phyloP scores from a whole-genome alignment of 768 basidiomycete species.

The Tricholoma sp. region DNA sequence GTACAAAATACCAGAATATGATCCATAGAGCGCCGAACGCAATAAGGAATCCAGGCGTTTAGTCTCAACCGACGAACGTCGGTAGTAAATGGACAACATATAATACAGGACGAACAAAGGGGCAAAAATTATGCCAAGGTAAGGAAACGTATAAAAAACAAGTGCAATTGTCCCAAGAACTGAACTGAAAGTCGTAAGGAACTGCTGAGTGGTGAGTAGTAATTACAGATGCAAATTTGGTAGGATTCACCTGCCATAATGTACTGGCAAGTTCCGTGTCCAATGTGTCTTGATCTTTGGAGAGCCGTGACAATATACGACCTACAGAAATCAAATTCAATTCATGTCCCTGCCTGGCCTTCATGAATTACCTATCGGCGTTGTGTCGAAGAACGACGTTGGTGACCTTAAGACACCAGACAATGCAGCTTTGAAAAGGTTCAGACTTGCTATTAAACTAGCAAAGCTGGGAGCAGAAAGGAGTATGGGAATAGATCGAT shows the following conservation, averaged over 20 bases:
- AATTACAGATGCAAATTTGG: not conserved
- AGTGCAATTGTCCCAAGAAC: conserved; percentile 52
- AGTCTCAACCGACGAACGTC: conserved; percentile 56
- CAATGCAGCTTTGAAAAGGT: conserved; percentile 53
- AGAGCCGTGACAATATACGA: conserved; percentile 50
- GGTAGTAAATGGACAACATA: conserved; percentile 49
- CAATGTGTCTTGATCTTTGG: conserved; percentile 58
- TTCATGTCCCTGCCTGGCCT: not conserved
- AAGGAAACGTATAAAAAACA: conserved; percentile 65
- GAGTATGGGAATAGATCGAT: not conserved
- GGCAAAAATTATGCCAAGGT: conserved; percentile 58
- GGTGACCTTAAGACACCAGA: conserved; percentile 55
- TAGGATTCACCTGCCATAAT: conserved; percentile 36
- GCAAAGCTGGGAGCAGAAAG: conserved; percentile 23
- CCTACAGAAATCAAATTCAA: conserved; percentile 29
- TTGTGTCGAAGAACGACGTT: conserved; percentile 67
- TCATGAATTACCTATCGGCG: conserved; percentile 47
- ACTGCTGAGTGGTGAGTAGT: conserved; percentile 19
- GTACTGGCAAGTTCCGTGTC: conserved; percentile 45
- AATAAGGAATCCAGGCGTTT: conserved; percentile 62
- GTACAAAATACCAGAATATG: conserved; percentile 45
- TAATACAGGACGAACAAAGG: conserved; percentile 52
- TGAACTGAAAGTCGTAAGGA: conserved; percentile 33
- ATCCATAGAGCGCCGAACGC: conserved; percentile 52
- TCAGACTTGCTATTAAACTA: conserved; percentile 37